Evolutionary conservation across 139 green algal species (phyloP).

Genomic region (Asterochloris erici): DNA sequence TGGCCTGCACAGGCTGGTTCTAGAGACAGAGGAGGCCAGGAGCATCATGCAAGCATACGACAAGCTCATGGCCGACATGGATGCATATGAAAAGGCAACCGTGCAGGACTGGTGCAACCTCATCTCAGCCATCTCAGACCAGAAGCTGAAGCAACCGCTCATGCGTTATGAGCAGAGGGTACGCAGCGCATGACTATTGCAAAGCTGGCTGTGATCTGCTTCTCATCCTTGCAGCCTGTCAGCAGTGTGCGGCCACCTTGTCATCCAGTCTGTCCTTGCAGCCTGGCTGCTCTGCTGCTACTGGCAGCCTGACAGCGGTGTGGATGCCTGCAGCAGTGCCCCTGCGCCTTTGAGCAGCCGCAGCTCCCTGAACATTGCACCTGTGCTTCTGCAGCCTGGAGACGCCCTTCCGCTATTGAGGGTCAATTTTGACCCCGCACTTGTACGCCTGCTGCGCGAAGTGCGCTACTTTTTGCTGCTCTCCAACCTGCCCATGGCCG

Average conservation of each 20-base stretch:
- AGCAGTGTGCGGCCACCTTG: neutral
- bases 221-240: neutral
- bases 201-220: no score
- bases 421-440: conserved; percentile 88
- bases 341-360: neutral
- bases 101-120: conserved; percentile 58
- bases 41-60: conserved; percentile 58
- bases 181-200: no score
- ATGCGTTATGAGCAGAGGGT: conserved; percentile 27
- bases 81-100: conserved; percentile 50
- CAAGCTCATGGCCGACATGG: conserved; percentile 54
- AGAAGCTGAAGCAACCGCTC: conserved; percentile 82
- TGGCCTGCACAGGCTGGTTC: conserved; percentile 39
- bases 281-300: neutral
- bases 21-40: conserved; percentile 60
- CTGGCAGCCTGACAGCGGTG: no score
- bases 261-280: neutral
- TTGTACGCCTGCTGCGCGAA: conserved; percentile 82
- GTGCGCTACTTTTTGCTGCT: conserved; percentile 88
- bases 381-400: conserved; percentile 13
- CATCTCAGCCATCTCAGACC: conserved; percentile 58
- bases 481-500: conserved; percentile 34
- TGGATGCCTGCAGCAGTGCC: no score
- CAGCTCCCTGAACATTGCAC: neutral
- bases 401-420: conserved; percentile 33